Percentiles rank a stretch among this genome's conserved stretches.
Evolutionary conservation across 2,329 filamentous ascomycete genomes (phyloP).

Genomic region (Acrocalymma vagum): DNA sequence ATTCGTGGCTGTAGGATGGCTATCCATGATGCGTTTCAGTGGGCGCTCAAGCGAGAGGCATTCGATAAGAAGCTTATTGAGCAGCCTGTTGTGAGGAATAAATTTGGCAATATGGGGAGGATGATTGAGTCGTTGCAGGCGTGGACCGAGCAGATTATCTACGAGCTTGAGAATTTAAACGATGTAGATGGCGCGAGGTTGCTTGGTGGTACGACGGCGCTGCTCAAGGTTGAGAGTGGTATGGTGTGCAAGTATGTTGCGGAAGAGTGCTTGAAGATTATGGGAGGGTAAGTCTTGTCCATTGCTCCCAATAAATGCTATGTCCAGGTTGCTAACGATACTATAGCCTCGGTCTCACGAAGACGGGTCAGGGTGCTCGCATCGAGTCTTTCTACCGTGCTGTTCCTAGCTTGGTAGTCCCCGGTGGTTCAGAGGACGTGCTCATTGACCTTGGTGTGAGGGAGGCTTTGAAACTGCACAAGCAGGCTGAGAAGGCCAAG

Average conservation of each 20-base stretch:
- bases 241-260: constrained; percentile 37
- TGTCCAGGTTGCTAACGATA: constrained; percentile 7
- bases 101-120: constrained; percentile 40
- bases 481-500: constrained; percentile 30
- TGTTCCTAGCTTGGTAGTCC: constrained; percentile 32
- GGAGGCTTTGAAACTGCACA: constrained; percentile 37
- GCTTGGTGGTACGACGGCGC: constrained; percentile 32
- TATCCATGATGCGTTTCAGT: constrained; percentile 38
- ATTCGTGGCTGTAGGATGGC: constrained; percentile 35
- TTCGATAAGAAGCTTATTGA: constrained; percentile 43
- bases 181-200: constrained; percentile 27
- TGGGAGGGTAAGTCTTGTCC: constrained; percentile 24
- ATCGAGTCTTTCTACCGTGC: constrained; percentile 37
- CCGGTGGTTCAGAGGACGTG: constrained; percentile 37
- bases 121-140: constrained; percentile 37
- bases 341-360: constrained; percentile 30
- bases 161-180: constrained; percentile 29
- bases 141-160: constrained; percentile 40
- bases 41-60: constrained; percentile 39
- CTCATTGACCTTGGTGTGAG: constrained; percentile 39
- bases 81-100: constrained; percentile 42
- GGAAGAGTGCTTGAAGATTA: constrained; percentile 35
- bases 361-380: constrained; percentile 34
- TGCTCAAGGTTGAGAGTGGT: constrained; percentile 34
- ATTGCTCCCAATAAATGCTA: background rate